A percentile compares a stretch with the other conserved stretches of the same genome.
These are phyloP conservation scores for Scutellaria minor DNA, from an alignment of 257 asterid genomes.

Conservation along the genomic window DNA sequence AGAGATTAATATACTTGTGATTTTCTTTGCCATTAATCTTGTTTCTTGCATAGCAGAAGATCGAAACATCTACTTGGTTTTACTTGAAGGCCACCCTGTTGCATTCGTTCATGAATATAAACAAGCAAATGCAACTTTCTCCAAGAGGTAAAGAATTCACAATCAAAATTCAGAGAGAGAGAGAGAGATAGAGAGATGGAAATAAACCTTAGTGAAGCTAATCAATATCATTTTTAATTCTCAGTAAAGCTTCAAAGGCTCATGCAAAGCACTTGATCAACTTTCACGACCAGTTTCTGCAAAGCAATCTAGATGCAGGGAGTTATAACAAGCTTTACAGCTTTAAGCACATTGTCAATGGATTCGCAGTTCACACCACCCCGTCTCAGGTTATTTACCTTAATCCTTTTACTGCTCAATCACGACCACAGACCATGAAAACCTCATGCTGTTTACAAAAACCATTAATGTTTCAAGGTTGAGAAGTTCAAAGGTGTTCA, in stretches of 20 bases:
- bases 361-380: constrained; percentile 79
- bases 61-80: constrained; percentile 57
- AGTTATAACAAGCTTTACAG: constrained; percentile 82
- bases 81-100: constrained; percentile 73
- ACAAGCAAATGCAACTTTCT: constrained; percentile 29
- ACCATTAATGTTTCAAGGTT: constrained; percentile 47
- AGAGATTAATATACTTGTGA: not conserved
- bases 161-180: not conserved
- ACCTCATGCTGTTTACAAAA: not conserved
- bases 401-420: not conserved
- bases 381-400: constrained; percentile 59
- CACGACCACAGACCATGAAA: not conserved
- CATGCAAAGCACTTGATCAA: constrained; percentile 63
- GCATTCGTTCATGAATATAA: constrained; percentile 57
- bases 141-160: constrained; percentile 44
- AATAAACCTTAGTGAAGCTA: not conserved
- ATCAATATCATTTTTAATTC: not conserved
- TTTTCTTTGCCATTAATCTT: constrained; percentile 32
- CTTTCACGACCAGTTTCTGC: constrained; percentile 67
- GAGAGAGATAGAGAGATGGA: not conserved
- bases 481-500: constrained; percentile 47
- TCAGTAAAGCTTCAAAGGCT: constrained; percentile 55
- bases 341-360: constrained; percentile 79
- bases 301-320: constrained; percentile 56
- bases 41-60: constrained; percentile 53